A percentile compares a stretch with the other conserved stretches of the same genome.
phyloP scores from a whole-genome alignment of 2,329 filamentous ascomycete species.

The Cordyceps javanica region DNA sequence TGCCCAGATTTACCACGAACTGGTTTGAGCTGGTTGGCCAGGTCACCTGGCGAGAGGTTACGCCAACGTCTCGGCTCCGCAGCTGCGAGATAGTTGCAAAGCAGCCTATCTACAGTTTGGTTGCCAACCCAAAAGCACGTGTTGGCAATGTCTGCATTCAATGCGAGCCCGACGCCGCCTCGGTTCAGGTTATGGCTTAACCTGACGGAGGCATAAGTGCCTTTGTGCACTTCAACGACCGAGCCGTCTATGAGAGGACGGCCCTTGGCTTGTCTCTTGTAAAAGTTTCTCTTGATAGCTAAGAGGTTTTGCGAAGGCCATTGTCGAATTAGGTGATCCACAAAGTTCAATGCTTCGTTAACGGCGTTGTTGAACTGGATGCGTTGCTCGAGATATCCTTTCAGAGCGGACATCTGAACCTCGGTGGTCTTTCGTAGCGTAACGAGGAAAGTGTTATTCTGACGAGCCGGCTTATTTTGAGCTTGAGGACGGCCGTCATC shows the following conservation, averaged over 20 bases:
- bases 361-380: slow-evolving; percentile 59
- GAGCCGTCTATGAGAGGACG: slow-evolving; percentile 48
- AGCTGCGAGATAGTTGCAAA: slow-evolving; percentile 27
- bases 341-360: slow-evolving; percentile 78
- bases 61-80: slow-evolving; percentile 24
- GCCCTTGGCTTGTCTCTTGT: slow-evolving; percentile 46
- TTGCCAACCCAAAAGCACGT: slow-evolving; percentile 70
- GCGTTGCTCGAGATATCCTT: slow-evolving; percentile 57
- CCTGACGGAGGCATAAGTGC: slow-evolving; percentile 80
- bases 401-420: slow-evolving; percentile 62
- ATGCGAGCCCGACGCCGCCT: slow-evolving; percentile 56
- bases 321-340: slow-evolving; percentile 84
- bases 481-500: slow-evolving; percentile 55
- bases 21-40: slow-evolving; percentile 31
- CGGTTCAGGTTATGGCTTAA: slow-evolving; percentile 52
- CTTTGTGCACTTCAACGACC: slow-evolving; percentile 76
- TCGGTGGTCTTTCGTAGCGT: slow-evolving; percentile 58
- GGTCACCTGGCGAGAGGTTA: slow-evolving; percentile 19
- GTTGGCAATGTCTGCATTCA: slow-evolving; percentile 91
- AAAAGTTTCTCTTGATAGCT: slow-evolving; percentile 78
- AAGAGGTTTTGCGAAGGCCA: slow-evolving; percentile 62
- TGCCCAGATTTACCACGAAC: slow-evolving; percentile 20
- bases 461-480: slow-evolving; percentile 21
- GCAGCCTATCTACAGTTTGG: slow-evolving; percentile 33
- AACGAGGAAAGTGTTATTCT: slow-evolving; percentile 50